Percentiles rank a stretch among this genome's conserved stretches.
phyloP scores from a whole-genome alignment of 331 rosid species.

The Telfairia occidentalis region DNA sequence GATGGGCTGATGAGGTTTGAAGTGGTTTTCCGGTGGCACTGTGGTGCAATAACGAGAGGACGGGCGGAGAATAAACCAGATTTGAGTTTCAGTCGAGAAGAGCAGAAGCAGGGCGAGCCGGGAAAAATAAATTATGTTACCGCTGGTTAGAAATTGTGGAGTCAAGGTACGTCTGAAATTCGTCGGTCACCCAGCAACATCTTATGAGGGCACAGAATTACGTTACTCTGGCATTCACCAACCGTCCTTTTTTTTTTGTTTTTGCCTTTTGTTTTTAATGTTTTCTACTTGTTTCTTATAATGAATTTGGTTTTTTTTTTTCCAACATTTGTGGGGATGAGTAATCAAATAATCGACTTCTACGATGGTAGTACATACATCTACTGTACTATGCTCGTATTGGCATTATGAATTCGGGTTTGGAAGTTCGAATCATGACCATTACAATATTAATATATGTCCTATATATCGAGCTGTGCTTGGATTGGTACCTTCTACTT shows the following conservation, averaged over 20 bases:
- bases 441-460: no score
- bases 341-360: no score
- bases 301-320: no score
- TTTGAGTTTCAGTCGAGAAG: not conserved
- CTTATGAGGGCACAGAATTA: not conserved
- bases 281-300: no score
- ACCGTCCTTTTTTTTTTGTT: not conserved
- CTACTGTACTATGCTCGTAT: no score
- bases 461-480: no score
- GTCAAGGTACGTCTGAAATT: slow-evolving; percentile 1
- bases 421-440: no score
- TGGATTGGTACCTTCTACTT: no score
- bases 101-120: not conserved
- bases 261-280: no score
- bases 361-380: no score
- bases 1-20: not conserved
- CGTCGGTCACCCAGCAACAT: not conserved
- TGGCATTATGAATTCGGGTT: no score
- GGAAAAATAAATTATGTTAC: not conserved
- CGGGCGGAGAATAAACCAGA: not conserved
- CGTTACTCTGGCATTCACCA: not conserved
- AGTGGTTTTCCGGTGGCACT: slow-evolving; percentile 1
- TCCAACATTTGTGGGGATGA: no score
- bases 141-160: not conserved
- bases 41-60: not conserved